A percentile compares a stretch with the other conserved stretches of the same genome.
phyloP scores from a whole-genome alignment of 768 basidiomycete genomes.

The Infundibulicybe gibba region DNA sequence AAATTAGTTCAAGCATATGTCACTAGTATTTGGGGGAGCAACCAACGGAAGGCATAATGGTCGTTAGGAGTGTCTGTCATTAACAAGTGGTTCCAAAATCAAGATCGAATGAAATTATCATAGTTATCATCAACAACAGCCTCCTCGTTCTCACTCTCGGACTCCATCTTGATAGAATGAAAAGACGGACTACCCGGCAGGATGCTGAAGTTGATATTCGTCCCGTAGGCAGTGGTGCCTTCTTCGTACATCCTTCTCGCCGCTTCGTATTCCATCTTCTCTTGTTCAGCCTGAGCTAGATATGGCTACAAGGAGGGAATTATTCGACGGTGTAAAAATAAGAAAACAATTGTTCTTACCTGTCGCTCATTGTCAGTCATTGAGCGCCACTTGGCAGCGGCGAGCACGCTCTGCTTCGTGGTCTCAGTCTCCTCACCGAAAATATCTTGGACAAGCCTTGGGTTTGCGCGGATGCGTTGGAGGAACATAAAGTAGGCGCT shows the following conservation, averaged over 20 bases:
- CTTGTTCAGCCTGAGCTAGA: slow-evolving; percentile 89
- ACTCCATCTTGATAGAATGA: slow-evolving; percentile 58
- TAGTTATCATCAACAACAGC: slow-evolving; percentile 51
- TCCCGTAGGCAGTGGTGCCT: slow-evolving; percentile 61
- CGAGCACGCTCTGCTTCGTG: slow-evolving; percentile 90
- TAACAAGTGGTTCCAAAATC: slow-evolving; percentile 7
- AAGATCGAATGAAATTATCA: slow-evolving; percentile 37
- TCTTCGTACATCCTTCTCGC: slow-evolving; percentile 87
- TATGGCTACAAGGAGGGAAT: slow-evolving; percentile 59
- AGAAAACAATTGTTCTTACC: slow-evolving; percentile 40
- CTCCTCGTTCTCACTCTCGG: slow-evolving; percentile 70
- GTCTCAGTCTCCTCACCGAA: slow-evolving; percentile 92
- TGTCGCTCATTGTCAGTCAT: slow-evolving; percentile 94
- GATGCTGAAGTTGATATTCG: slow-evolving; percentile 82
- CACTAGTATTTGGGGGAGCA: too few relatives aligned
- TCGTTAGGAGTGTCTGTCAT: slow-evolving; percentile 9
- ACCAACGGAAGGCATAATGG: slow-evolving; percentile 26
- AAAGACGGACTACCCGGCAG: slow-evolving; percentile 66
- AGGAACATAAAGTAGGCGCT: slow-evolving; percentile 95
- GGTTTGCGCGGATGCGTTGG: slow-evolving; percentile 82
- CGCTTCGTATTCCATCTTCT: slow-evolving; percentile 91
- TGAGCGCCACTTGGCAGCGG: slow-evolving; percentile 89
- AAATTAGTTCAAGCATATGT: too few relatives aligned
- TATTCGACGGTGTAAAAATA: slow-evolving; percentile 4
- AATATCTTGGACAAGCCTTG: slow-evolving; percentile 68